Evolutionary conservation across 352 stramenopile genomes (phyloP), one percentile per base, ranked within the genome.

Genomic region (Pilasporangium apinafurcum): DNA sequence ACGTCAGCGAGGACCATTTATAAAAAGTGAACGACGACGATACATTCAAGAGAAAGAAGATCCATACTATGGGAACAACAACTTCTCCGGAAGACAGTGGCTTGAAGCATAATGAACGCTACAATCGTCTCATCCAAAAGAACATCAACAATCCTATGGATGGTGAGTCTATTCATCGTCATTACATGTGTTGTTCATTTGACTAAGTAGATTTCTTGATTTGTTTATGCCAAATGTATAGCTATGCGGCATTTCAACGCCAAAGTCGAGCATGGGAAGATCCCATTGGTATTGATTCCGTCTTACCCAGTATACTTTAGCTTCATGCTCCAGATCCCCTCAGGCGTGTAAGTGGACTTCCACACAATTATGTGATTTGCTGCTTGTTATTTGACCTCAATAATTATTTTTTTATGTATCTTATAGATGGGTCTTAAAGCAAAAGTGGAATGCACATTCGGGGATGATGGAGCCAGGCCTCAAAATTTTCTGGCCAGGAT

Each of bases 361-460:
- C n/a, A n/a, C n/a, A n/a, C n/a, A n/a, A n/a, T n/a, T n/a, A n/a
- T n/a, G n/a, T n/a, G n/a, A n/a, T n/a, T n/a, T n/a, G n/a, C n/a
- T n/a, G n/a, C n/a, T n/a, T n/a, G n/a, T n/a, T n/a, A 33, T 1
- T 54, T 42, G 43, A 39, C 37, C 10, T 20, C 24, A 6, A 22
- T 21, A n/a, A 26, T 16, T 39, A 10, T 22, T 4, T 24, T 9
- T 39, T 39, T 10, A 9, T 8, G 12, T 17, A 7, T 26, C 22
- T 20, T 21, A 24, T 8, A 65, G 61, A 14, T 83, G 80, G 68
- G 78, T 93, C 29, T 65, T 93, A 53, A 86, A 86, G 61, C 81
- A 93, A 44, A 83, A 82, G 49, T 93, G 81, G 81, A 88, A 91
- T 47, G 76, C 73, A 2, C 73, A 93, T 37, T 45, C 62, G 6